These are phyloP conservation scores for Oxytropis ochrocephala DNA, from an alignment of 306 rosid genomes.

Conservation along the genomic window DNA sequence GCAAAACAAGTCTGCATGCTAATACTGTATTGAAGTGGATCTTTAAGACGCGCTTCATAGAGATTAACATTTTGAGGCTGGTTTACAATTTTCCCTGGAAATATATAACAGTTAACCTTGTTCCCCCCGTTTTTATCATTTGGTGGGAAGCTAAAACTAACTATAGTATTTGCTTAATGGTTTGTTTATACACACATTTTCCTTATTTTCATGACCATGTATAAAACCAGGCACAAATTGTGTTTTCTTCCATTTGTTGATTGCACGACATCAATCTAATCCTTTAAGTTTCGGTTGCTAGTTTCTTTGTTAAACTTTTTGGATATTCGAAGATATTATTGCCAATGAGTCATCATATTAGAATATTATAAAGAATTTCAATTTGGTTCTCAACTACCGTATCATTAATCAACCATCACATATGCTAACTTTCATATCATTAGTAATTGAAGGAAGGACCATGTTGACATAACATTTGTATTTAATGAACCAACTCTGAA, in stretches of 20 bases:
- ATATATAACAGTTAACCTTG: conserved; percentile 9
- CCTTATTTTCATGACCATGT: conserved; percentile 18
- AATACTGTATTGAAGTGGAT: conserved; percentile 46
- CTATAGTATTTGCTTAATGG: conserved; percentile 8
- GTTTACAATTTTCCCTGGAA: not conserved
- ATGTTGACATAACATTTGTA: too few relatives aligned
- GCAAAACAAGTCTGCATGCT: conserved; percentile 39
- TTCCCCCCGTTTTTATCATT: conserved; percentile 18
- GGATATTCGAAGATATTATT: too few relatives aligned
- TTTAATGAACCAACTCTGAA: too few relatives aligned
- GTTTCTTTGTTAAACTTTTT: not conserved
- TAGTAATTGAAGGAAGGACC: too few relatives aligned
- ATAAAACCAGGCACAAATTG: not conserved
- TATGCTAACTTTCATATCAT: too few relatives aligned
- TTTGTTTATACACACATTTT: conserved; percentile 5
- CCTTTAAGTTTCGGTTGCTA: not conserved
- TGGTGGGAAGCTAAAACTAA: conserved; percentile 23
- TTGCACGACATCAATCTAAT: not conserved
- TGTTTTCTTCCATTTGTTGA: not conserved
- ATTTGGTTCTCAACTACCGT: too few relatives aligned
- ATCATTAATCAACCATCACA: too few relatives aligned
- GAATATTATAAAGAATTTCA: too few relatives aligned
- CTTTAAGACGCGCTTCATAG: conserved; percentile 53
- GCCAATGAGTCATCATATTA: too few relatives aligned
- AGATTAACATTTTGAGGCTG: conserved; percentile 28